phyloP scores from a whole-genome alignment of 2,329 filamentous ascomycete genomes.

The Tolypocladium ovalisporum region DNA sequence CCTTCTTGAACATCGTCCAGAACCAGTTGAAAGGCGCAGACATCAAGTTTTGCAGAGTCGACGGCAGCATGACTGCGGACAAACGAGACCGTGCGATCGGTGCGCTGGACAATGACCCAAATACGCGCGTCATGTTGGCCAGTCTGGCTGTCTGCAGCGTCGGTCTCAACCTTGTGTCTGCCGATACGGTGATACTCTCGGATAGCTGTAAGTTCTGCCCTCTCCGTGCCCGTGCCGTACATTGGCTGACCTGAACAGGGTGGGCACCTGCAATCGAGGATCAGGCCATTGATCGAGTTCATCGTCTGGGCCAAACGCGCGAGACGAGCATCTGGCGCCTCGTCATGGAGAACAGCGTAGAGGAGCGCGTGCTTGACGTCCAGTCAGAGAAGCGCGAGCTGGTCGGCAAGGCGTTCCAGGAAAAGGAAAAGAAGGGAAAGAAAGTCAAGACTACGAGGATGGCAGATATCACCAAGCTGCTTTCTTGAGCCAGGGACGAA shows the following conservation, averaged over 20 bases:
- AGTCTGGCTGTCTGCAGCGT: slow-evolving; percentile 75
- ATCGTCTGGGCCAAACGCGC: slow-evolving; percentile 72
- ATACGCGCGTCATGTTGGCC: slow-evolving; percentile 68
- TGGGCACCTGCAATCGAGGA: slow-evolving; percentile 92
- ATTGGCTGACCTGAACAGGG: slow-evolving; percentile 31
- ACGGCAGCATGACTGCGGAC: slow-evolving; percentile 64
- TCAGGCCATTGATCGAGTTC: slow-evolving; percentile 80
- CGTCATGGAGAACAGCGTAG: slow-evolving; percentile 69
- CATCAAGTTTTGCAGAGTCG: slow-evolving; percentile 60
- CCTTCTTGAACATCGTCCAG: slow-evolving; percentile 62
- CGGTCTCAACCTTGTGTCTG: slow-evolving; percentile 75
- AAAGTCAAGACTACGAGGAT: slow-evolving; percentile 47
- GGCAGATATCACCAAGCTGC: slow-evolving; percentile 41
- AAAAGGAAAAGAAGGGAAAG: slow-evolving; percentile 43
- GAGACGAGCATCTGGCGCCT: slow-evolving; percentile 71
- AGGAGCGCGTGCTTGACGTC: slow-evolving; percentile 69
- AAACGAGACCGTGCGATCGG: slow-evolving; percentile 63
- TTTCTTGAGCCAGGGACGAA: slow-evolving; percentile 15
- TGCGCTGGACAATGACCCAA: slow-evolving; percentile 53
- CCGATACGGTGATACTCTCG: slow-evolving; percentile 72
- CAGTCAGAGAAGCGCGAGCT: slow-evolving; percentile 71
- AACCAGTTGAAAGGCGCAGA: slow-evolving; percentile 49
- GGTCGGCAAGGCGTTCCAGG: slow-evolving; percentile 69
- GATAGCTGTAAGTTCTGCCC: slow-evolving; percentile 51
- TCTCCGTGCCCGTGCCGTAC: background rate